phyloP scores from a whole-genome alignment of 441 rosid species.

The Pelargonium cotyledonis region DNA sequence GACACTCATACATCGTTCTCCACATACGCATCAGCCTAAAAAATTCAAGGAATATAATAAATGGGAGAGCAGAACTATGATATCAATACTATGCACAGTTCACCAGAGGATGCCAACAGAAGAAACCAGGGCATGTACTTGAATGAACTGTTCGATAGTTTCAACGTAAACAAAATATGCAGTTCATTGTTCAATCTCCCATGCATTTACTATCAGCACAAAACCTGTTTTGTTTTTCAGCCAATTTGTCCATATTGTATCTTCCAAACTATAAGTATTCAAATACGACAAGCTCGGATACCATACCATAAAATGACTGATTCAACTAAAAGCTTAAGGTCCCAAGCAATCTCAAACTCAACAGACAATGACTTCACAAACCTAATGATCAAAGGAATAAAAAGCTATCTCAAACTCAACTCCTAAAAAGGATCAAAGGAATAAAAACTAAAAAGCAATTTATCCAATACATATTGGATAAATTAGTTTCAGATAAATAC shows the following conservation, averaged over 20 bases:
- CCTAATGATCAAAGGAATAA: background rate
- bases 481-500: no score
- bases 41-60: constrained; percentile 3
- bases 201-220: background rate
- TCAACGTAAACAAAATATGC: background rate
- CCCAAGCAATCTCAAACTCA: no score
- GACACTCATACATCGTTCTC: constrained; percentile 74
- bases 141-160: no score
- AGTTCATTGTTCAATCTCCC: background rate
- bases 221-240: background rate
- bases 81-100: background rate
- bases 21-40: constrained; percentile 65
- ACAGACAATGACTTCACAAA: no score
- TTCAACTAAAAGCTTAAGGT: no score
- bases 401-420: background rate
- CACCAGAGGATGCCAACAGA: background rate
- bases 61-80: constrained; percentile 11
- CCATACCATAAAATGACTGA: no score
- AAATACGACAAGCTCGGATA: no score
- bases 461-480: background rate
- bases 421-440: background rate
- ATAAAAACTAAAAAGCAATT: background rate
- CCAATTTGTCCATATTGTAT: background rate
- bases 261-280: background rate
- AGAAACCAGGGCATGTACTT: background rate